Evolutionary conservation across 352 stramenopile genomes (phyloP).

Genomic region (Globisporangium spiculum): DNA sequence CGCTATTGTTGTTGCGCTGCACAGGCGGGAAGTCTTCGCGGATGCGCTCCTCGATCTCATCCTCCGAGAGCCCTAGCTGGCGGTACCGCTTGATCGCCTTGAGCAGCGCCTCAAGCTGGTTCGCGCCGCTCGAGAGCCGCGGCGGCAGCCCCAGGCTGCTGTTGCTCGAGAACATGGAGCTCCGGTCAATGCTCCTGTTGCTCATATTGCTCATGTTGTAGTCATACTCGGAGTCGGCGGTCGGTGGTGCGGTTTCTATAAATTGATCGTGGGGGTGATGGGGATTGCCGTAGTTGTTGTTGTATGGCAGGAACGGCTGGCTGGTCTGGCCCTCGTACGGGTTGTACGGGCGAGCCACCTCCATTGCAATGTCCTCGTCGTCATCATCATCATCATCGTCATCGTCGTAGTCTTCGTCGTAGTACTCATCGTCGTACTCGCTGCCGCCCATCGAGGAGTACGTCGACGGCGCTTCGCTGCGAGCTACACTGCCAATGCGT

Average conservation of each 20-base stretch:
- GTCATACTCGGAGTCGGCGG: conserved; percentile 1
- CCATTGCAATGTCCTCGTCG: conserved; percentile 72
- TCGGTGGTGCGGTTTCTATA: conserved; percentile 2
- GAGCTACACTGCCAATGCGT: conserved; percentile 30
- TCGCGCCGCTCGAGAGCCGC: conserved; percentile 54
- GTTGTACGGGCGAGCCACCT: conserved; percentile 57
- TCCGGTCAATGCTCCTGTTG: conserved; percentile 23
- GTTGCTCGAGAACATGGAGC: conserved; percentile 46
- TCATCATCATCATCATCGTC: conserved; percentile 48
- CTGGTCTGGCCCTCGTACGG: conserved; percentile 12
- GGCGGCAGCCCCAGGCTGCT: conserved; percentile 57
- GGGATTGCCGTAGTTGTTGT: background rate
- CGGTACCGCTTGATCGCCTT: conserved; percentile 65
- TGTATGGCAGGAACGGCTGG: background rate
- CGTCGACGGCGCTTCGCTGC: conserved; percentile 12
- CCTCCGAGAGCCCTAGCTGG: conserved; percentile 47
- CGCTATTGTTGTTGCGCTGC: conserved; percentile 33
- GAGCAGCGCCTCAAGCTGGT: conserved; percentile 58
- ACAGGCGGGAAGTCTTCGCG: conserved; percentile 59
- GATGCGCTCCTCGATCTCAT: conserved; percentile 66
- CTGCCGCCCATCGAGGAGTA: conserved; percentile 14
- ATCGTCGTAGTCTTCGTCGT: conserved; percentile 20
- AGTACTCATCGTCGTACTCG: conserved; percentile 36
- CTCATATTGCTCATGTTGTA: background rate
- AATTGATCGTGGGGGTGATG: conserved; percentile 1